Evolutionary conservation across 768 basidiomycete genomes (phyloP).

Genomic region (Macrolepiota albuminosa): DNA sequence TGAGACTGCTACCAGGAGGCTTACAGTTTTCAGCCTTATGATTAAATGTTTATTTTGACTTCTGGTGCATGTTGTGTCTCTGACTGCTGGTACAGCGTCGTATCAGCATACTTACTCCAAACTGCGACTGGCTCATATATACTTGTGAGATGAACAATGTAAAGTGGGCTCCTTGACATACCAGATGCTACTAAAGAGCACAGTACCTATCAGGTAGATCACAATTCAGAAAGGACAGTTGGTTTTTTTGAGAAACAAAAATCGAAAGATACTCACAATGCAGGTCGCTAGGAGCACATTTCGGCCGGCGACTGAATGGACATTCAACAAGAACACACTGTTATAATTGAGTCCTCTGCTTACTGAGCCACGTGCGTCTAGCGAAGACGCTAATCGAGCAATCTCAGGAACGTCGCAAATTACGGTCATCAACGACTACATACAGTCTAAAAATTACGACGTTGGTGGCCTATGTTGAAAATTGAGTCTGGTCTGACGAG

Average conservation of each 20-base stretch:
- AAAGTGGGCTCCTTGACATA: neutral
- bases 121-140: neutral
- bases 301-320: neutral
- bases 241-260: neutral
- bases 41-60: too few relatives aligned
- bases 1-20: too few relatives aligned
- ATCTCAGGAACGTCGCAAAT: neutral
- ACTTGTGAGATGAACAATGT: neutral
- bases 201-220: neutral
- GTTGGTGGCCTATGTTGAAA: neutral
- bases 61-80: too few relatives aligned
- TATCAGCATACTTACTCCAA: neutral
- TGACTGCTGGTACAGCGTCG: too few relatives aligned
- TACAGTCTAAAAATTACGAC: neutral
- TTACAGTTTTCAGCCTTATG: too few relatives aligned
- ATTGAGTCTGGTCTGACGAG: too few relatives aligned
- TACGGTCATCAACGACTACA: neutral
- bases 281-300: slow-evolving; percentile 1
- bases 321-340: neutral
- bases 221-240: neutral
- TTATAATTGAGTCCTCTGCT: neutral
- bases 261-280: neutral
- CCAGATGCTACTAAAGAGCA: neutral
- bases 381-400: neutral
- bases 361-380: slow-evolving; percentile 1